Percentiles rank a stretch among this genome's conserved stretches.
phyloP scores from a whole-genome alignment of 352 stramenopile genomes.

The Phytophthora sp. region DNA sequence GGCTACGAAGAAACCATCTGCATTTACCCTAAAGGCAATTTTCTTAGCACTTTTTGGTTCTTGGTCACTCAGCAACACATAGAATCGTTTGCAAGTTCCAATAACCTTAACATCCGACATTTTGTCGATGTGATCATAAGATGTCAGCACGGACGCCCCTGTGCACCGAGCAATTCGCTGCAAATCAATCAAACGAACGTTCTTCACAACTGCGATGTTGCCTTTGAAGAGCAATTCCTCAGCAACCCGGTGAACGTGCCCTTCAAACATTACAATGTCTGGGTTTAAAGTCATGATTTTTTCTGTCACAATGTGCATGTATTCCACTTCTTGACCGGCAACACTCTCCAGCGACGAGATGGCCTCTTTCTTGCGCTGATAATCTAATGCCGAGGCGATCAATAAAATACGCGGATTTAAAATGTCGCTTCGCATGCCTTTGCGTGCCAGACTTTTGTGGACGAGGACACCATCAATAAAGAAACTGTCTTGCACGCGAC shows the following conservation, averaged over 20 bases:
- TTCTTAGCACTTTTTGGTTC: conserved; percentile 73
- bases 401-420: conserved; percentile 82
- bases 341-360: conserved; percentile 87
- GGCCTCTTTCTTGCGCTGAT: conserved; percentile 83
- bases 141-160: conserved; percentile 77
- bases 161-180: conserved; percentile 82
- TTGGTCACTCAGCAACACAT: conserved; percentile 83
- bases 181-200: conserved; percentile 79
- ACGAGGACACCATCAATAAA: conserved; percentile 91
- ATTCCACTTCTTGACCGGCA: conserved; percentile 85
- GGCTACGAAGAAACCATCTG: conserved; percentile 20
- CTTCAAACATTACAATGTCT: conserved; percentile 87
- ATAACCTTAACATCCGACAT: conserved; percentile 80
- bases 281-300: conserved; percentile 87
- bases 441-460: conserved; percentile 84
- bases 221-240: conserved; percentile 82
- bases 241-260: conserved; percentile 84
- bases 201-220: conserved; percentile 86
- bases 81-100: conserved; percentile 83
- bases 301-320: conserved; percentile 91
- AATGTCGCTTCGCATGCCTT: conserved; percentile 85
- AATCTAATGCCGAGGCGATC: conserved; percentile 83
- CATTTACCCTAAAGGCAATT: conserved; percentile 47
- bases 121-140: conserved; percentile 90
- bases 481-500: conserved; percentile 80